These are phyloP conservation scores for Scheffersomyces ergatensis DNA, from an alignment of 805 yeast species.

Conservation along the genomic window DNA sequence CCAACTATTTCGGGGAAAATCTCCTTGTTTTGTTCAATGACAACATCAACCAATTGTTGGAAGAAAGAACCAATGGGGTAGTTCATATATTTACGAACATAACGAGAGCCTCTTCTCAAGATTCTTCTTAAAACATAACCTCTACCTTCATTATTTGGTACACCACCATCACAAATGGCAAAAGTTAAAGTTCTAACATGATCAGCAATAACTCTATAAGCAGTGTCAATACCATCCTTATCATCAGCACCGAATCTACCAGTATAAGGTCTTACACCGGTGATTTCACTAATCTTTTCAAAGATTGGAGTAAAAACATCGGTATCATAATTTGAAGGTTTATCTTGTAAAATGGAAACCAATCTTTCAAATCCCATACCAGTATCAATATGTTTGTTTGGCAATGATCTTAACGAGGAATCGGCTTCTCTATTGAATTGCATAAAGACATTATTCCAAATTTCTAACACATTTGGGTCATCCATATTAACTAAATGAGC, in stretches of 20 bases:
- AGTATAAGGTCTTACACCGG: slow-evolving; percentile 86
- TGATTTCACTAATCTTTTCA: slow-evolving; percentile 80
- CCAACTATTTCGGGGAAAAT: slow-evolving; percentile 89
- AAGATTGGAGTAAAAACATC: slow-evolving; percentile 94
- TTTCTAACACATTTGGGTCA: slow-evolving; percentile 96
- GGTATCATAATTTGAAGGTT: slow-evolving; percentile 92
- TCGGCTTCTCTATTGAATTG: slow-evolving; percentile 95
- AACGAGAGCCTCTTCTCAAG: slow-evolving; percentile 96
- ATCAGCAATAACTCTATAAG: slow-evolving; percentile 97
- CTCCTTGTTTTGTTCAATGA: slow-evolving; percentile 81
- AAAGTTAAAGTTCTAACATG: slow-evolving; percentile 96
- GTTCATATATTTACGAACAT: slow-evolving; percentile 92
- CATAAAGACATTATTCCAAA: slow-evolving; percentile 97
- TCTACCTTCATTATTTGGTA: slow-evolving; percentile 98
- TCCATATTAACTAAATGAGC: slow-evolving; percentile 87
- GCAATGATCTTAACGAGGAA: slow-evolving; percentile 74
- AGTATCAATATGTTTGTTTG: slow-evolving; percentile 95
- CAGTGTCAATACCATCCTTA: slow-evolving; percentile 92
- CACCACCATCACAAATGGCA: slow-evolving; percentile 98
- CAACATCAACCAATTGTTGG: slow-evolving; percentile 87
- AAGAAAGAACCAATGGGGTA: slow-evolving; percentile 94
- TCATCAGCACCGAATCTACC: slow-evolving; percentile 96
- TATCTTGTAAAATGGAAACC: slow-evolving; percentile 90
- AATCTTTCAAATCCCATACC: slow-evolving; percentile 99
- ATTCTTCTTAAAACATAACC: slow-evolving; percentile 98